Evolutionary conservation across 495 filamentous ascomycete genomes (phyloP), one percentile per base, ranked within the genome.

Genomic region (Aspergillus sparsus): DNA sequence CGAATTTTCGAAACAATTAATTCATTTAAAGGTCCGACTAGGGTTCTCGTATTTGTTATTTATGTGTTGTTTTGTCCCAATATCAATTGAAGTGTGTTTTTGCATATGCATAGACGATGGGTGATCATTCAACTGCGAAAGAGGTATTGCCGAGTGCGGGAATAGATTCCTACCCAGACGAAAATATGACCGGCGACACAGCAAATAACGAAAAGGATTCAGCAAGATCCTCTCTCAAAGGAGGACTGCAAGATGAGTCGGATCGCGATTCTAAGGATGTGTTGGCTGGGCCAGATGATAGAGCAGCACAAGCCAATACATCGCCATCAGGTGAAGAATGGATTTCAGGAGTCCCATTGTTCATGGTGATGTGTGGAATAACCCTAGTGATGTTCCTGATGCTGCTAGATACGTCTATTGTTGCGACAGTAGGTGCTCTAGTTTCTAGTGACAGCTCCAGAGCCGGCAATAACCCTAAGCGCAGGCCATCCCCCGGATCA

Each of bases 361-460:
- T 55, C 0, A 59, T 55, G 55, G 62, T 58, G 10, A 56, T 75
- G 8, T 58, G 55, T 2, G 65, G 57, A 0, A 45, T 68, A 8
- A 65, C 63, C 0, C 27, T 80, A 8, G 75, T 72, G 15, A 63
- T 66, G 6, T 83, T 82, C 62, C 55, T 84, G 35, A 72, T 83
- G 68, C 57, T 84, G 41, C 62, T 85, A 6, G 82, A 84, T 58
- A 67, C 65, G 15, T 74, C 81, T 1, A 83, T 85, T 59, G 62
- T 85, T 44, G 61, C 72, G 7, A 82, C 82, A 1, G 81, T 82
- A 54, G 61, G 67, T 55, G 7, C 18, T 27, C 15, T 16, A 15
- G 36, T 6, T 32, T n/a, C 32, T 47, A 41, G 47, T 27, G 21
- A 27, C 21, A 27, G 21, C 21, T 27, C 21, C 21, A 1, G 21